Conservation (phyloP, 441 rosid genomes). For the Syzygium syzygioides region DNA sequence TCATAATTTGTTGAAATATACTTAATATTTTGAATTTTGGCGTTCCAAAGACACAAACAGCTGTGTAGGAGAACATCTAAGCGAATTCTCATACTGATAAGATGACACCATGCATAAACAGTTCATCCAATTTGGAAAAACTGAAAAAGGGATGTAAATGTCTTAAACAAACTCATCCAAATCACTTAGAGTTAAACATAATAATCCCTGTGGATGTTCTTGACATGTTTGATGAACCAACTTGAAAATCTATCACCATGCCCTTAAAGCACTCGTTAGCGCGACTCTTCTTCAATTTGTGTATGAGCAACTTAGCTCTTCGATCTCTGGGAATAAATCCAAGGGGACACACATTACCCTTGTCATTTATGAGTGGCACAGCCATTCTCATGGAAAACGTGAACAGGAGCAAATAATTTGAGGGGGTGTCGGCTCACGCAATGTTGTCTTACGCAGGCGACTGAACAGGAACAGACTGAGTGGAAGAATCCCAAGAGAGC, state of each 20-base stretch:
- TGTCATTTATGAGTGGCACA: background rate
- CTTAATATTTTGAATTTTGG: background rate
- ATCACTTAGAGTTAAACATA: background rate
- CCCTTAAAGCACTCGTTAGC: background rate
- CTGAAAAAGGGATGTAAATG: background rate
- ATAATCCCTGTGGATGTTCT: background rate
- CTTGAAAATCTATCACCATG: background rate
- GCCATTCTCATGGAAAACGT: background rate
- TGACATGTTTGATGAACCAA: background rate
- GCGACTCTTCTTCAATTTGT: background rate
- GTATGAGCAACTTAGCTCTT: background rate
- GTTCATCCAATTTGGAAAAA: background rate
- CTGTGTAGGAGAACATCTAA: background rate
- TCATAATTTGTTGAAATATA: background rate
- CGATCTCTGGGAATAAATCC: background rate
- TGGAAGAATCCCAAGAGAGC: constrained; percentile 62
- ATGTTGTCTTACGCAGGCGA: constrained; percentile 32
- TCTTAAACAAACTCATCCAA: background rate
- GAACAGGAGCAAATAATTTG: background rate
- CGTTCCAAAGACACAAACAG: background rate
- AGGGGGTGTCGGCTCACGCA: background rate
- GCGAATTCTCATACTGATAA: background rate
- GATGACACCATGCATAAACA: background rate
- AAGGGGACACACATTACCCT: background rate
- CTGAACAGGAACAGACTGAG: constrained; percentile 51